phyloP scores from a whole-genome alignment of 2,329 filamentous ascomycete species.

The Cladosporium sphaerospermum region DNA sequence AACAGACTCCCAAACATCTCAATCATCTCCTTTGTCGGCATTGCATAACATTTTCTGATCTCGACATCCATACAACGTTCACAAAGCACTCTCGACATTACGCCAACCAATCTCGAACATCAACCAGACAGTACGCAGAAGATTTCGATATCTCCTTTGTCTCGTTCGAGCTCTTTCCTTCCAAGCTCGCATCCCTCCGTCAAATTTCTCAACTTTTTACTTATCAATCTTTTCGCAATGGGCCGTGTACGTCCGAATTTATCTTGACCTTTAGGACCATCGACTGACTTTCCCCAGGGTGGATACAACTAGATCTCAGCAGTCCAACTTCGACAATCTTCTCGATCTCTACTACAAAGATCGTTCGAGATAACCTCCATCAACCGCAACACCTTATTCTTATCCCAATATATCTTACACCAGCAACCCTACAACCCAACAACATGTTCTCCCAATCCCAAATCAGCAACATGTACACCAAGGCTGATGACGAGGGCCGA shows the following conservation, averaged over 20 bases:
- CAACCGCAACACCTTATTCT: neutral
- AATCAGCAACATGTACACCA: conserved; percentile 1
- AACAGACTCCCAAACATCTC: conserved; percentile 11
- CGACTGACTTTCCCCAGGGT: conserved; percentile 1
- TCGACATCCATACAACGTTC: conserved; percentile 7
- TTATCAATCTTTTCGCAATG: conserved; percentile 4
- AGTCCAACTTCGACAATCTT: conserved; percentile 11
- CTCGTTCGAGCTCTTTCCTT: conserved; percentile 5
- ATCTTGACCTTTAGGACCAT: neutral
- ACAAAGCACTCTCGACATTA: neutral
- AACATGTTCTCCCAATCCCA: conserved; percentile 7
- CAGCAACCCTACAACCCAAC: conserved; percentile 3
- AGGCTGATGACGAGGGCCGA: conserved; percentile 22
- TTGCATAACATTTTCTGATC: conserved; percentile 7
- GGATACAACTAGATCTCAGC: conserved; percentile 13
- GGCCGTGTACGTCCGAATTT: conserved; percentile 10
- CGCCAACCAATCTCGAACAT: neutral
- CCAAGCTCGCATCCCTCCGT: conserved; percentile 1
- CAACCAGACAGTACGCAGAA: conserved; percentile 8
- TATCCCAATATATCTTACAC: neutral
- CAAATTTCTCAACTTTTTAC: neutral
- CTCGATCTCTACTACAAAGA: conserved; percentile 3
- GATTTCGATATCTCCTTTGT: conserved; percentile 11
- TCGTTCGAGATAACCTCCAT: neutral
- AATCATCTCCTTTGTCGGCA: conserved; percentile 11